Percentiles rank a stretch among this genome's conserved stretches.
phyloP scores from a whole-genome alignment of 108 stramenopile genomes.

The Ochromonas danica region DNA sequence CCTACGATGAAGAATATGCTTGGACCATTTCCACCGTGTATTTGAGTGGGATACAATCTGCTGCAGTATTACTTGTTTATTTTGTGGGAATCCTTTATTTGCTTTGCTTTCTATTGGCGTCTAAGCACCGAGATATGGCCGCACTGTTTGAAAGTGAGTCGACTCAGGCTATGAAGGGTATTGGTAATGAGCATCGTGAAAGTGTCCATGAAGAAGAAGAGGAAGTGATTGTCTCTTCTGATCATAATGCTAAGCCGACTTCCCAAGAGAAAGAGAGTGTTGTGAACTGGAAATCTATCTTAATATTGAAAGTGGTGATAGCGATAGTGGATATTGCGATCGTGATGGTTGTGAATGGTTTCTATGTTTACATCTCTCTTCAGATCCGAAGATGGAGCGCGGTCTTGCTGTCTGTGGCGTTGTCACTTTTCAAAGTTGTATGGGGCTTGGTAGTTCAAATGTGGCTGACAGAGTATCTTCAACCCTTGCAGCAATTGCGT shows the following conservation, averaged over 20 bases:
- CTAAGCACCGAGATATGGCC: not conserved
- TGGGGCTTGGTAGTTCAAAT: not conserved
- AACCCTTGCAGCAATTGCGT: not conserved
- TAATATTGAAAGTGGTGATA: not conserved
- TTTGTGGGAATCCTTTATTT: not conserved
- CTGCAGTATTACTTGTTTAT: not conserved
- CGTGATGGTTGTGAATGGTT: slow-evolving; percentile 1
- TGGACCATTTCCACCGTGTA: not conserved
- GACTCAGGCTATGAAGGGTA: not conserved
- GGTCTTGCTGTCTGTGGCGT: not conserved
- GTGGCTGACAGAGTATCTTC: not conserved
- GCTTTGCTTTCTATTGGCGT: not conserved
- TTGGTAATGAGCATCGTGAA: not conserved
- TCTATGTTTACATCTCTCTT: not conserved
- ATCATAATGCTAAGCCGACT: too few relatives aligned
- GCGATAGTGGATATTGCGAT: not conserved
- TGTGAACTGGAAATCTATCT: too few relatives aligned
- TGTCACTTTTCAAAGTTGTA: not conserved
- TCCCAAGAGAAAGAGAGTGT: too few relatives aligned
- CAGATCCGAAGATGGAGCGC: not conserved
- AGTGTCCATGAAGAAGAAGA: too few relatives aligned
- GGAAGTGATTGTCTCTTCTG: too few relatives aligned
- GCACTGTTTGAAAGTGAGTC: not conserved
- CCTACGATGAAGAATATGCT: not conserved
- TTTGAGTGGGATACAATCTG: not conserved